Evolutionary conservation across 139 green algal genomes (phyloP).

Genomic region (Chlamydomonas sp.): DNA sequence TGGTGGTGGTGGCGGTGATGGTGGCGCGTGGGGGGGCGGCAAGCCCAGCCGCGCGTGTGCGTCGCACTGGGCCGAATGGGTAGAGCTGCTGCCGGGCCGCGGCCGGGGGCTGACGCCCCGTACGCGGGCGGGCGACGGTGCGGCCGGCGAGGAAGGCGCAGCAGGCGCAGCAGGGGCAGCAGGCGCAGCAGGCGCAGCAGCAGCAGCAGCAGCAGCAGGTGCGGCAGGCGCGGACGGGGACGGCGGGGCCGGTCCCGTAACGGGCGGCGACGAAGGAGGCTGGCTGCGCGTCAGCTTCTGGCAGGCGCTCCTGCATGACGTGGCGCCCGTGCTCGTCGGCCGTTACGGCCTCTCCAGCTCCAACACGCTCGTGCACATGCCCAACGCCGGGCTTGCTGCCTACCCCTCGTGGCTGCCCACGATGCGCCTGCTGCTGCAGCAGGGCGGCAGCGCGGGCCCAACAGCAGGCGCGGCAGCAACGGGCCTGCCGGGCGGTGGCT

Average conservation of each 20-base stretch:
- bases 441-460: no score
- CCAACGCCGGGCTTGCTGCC: slow-evolving; percentile 13
- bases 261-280: neutral
- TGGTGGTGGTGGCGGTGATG: no score
- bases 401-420: slow-evolving; percentile 12
- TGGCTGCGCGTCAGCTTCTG: slow-evolving; percentile 12
- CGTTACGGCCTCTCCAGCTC: neutral
- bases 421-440: neutral
- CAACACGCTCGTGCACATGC: neutral
- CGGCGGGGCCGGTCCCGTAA: neutral
- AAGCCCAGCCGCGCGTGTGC: no score
- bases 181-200: neutral
- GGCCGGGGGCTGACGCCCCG: no score
- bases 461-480: no score
- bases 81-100: no score
- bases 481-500: no score
- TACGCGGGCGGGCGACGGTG: neutral
- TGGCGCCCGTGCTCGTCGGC: neutral
- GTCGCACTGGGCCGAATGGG: no score
- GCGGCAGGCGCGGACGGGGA: neutral
- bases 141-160: neutral
- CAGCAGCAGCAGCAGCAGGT: neutral
- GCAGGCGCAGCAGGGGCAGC: neutral
- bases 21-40: no score
- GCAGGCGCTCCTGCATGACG: slow-evolving; percentile 5